Evolutionary conservation across 768 basidiomycete genomes (phyloP).

Genomic region (Psilocybe cubensis): DNA sequence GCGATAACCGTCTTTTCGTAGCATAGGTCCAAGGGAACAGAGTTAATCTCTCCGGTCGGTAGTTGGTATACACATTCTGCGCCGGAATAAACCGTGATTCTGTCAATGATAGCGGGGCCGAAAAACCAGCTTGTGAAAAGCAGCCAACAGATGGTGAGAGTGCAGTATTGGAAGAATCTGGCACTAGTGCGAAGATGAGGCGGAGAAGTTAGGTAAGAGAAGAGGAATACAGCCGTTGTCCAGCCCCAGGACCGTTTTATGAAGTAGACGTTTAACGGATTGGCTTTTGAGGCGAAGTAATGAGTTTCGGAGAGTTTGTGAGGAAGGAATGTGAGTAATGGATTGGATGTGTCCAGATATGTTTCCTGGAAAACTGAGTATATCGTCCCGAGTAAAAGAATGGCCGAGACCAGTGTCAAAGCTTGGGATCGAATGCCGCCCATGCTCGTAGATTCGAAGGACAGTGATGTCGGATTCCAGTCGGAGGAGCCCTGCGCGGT

Average conservation of each 20-base stretch:
- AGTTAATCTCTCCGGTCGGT: constrained; percentile 55
- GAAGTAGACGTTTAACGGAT: constrained; percentile 81
- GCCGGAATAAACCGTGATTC: constrained; percentile 66
- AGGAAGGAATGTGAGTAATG: constrained; percentile 65
- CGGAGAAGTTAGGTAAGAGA: constrained; percentile 62
- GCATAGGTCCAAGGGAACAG: constrained; percentile 65
- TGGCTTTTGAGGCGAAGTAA: constrained; percentile 83
- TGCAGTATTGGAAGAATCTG: constrained; percentile 55
- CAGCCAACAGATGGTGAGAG: constrained; percentile 71
- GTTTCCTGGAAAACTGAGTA: constrained; percentile 68
- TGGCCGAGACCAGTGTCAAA: constrained; percentile 36
- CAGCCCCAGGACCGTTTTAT: constrained; percentile 93
- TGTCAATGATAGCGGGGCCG: constrained; percentile 76
- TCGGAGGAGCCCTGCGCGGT: background rate
- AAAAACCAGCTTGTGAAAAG: constrained; percentile 88
- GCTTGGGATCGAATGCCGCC: constrained; percentile 20
- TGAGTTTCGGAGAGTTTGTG: constrained; percentile 66
- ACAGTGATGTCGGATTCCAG: background rate
- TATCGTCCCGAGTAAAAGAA: constrained; percentile 62
- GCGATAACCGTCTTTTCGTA: constrained; percentile 52
- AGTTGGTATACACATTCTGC: constrained; percentile 76
- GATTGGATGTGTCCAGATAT: constrained; percentile 86
- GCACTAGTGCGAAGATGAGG: constrained; percentile 38
- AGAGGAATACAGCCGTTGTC: constrained; percentile 73
- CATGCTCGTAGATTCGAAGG: constrained; percentile 12